Evolutionary conservation across 108 stramenopile species (phyloP).

Genomic region (Cyclostephanos invisitatus): DNA sequence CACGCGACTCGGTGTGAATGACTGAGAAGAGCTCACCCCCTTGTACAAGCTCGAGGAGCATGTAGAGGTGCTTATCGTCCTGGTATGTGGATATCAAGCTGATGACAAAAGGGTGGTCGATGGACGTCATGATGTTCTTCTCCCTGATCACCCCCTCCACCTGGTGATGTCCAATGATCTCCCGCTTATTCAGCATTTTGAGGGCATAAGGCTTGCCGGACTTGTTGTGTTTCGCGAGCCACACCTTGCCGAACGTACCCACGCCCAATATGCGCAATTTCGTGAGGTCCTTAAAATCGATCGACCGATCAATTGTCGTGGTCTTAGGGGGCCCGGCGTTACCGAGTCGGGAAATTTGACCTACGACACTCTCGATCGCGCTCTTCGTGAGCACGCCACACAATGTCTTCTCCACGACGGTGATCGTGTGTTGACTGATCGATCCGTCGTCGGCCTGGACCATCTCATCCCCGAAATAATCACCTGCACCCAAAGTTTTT

Average conservation of each 20-base stretch:
- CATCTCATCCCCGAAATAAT: conserved; percentile 81
- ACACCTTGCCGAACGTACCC: conserved; percentile 98
- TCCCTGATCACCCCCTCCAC: conserved; percentile 90
- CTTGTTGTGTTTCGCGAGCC: conserved; percentile 94
- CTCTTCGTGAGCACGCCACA: conserved; percentile 73
- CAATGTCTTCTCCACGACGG: conserved; percentile 66
- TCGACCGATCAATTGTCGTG: conserved; percentile 57
- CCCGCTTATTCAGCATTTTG: conserved; percentile 90
- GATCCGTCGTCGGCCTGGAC: conserved; percentile 61
- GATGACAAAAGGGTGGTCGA: conserved; percentile 93
- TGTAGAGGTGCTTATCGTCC: conserved; percentile 87
- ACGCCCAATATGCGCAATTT: conserved; percentile 95
- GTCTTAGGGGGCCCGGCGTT: conserved; percentile 50
- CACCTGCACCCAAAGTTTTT: conserved; percentile 71
- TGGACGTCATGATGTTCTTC: conserved; percentile 90
- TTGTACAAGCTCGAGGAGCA: conserved; percentile 92
- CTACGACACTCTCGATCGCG: conserved; percentile 78
- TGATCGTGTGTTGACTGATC: conserved; percentile 65
- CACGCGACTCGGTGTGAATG: conserved; percentile 87
- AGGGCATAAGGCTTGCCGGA: conserved; percentile 83
- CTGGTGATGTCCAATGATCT: conserved; percentile 98
- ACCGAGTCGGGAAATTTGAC: conserved; percentile 68
- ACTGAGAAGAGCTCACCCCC: conserved; percentile 94
- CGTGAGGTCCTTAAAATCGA: conserved; percentile 73
- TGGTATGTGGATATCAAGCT: conserved; percentile 88